Base-by-base conservation (phyloP, 2,329 filamentous ascomycete species). In the Metarhizium humberi region DNA sequence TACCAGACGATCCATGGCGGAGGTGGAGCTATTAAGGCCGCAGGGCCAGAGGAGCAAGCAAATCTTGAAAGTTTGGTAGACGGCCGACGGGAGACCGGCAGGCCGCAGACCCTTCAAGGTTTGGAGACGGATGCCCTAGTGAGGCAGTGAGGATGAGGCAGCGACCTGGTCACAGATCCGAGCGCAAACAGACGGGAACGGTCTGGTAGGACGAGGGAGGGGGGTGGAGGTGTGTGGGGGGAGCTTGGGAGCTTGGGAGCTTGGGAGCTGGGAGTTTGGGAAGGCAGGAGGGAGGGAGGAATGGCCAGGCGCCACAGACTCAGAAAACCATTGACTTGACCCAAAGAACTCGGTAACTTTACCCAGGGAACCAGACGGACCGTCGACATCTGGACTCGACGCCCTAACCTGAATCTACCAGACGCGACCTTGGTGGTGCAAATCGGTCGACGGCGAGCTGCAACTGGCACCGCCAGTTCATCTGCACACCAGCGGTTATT, bases 1-100 rank as follows among this genome's bases (percentile, higher is more conserved):
- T 49, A 59, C 52, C 34, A 58, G 59, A 34, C 60, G 61, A 60
- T 69, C 65, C 67, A 69, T 69, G 65, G 63, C 62, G 62, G 62
- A 62, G 61, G 58, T 59, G 61, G 63, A 63, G 63, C 52, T 55
- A 57, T 42, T 29, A 51, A 50, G 47, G 50, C 30, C 36, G 55
- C 38, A 51, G 52, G 32, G 4, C 18, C 32, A 10, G 25, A 34
- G 49, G 54, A 42, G 34, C 54, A 49, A 50, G 45, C 42, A 48
- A n/a, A n/a, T n/a, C 30, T 6, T 3, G 7, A 42, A 53, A 48
- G 36, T 46, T 53, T 56, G 48, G n/a, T 18, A 2, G 32, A 34
- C 40, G 14, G 40, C 11, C 10, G 40, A 42, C n/a, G 34, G 25
- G 25, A 25, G 51, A 51, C 46, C 43, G 36, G 34, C 34, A 48